Evolutionary conservation across 305 asterid species (phyloP), one percentile per base, ranked within the genome.

Genomic region (Solanum hybrid): DNA sequence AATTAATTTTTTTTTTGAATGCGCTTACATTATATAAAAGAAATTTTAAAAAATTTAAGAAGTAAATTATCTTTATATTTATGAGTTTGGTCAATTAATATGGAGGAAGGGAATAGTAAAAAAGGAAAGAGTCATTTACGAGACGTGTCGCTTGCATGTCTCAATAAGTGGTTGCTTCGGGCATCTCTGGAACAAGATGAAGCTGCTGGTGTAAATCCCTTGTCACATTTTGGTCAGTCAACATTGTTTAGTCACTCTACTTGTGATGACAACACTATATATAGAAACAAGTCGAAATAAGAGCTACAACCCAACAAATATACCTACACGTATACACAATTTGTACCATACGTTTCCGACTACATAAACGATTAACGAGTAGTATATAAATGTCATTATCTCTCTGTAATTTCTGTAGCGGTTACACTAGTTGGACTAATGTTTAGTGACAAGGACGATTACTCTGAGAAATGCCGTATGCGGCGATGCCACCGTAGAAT

Each of bases 401-500:
- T 36, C 22, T 32, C 31, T 27, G 29, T 27, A 29, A 84, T 86
- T 89, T 91, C 91, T 77, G 27, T 89, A 91, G 76, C 35, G 90
- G 37, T 88, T 80, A 86, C 60, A 37, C 86, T 37, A 20, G 26
- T 66, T 72, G 88, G 79, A 69, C 26, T 60, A 22, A 75, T 56
- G 78, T 9, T 36, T 13, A 66, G 42, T 46, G 77, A n/a, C 24
- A 72, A 34, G 12, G 34, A n/a, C 9, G 1, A 29, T 60, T 51
- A 71, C 72, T 46, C 8, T 73, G 93, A 92, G 46, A 38, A 85
- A 8, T 69, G 90, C 46, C n/a, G 75, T 8, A 89, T 31, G 20
- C 66, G 91, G 76, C 87, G 93, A 9, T 13, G 91, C 69, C 24
- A 56, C 24, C 69, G 69, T 84, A 89, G 93, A 87, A 46, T 90